Evolutionary conservation across 306 rosid species (phyloP).

Genomic region (Vigna radiata): DNA sequence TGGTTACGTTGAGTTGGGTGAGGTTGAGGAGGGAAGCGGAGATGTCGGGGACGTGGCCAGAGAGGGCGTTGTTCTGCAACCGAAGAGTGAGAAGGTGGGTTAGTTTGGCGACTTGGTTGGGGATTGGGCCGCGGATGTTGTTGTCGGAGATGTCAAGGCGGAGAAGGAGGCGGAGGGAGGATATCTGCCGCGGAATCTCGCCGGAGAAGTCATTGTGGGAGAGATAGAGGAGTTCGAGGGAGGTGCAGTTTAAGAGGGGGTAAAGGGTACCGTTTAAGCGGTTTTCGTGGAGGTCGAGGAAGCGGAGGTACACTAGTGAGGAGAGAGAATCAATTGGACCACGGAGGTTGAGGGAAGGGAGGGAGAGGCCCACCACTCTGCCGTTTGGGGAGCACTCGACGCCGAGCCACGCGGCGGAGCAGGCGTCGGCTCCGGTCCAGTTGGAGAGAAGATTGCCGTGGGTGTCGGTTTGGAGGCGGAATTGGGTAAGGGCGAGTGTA

Average conservation of each 20-base stretch:
- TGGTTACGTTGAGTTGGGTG: constrained; percentile 71
- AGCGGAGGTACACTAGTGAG: constrained; percentile 67
- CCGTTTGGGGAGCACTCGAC: constrained; percentile 71
- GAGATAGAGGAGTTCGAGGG: constrained; percentile 79
- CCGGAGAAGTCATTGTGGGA: constrained; percentile 87
- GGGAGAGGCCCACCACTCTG: constrained; percentile 64
- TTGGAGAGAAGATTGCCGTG: constrained; percentile 78
- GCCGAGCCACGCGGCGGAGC: constrained; percentile 73
- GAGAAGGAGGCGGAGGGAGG: constrained; percentile 60
- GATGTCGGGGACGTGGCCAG: constrained; percentile 77
- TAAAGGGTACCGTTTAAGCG: constrained; percentile 79
- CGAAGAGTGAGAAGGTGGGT: constrained; percentile 79
- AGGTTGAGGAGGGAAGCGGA: constrained; percentile 61
- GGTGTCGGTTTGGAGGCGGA: constrained; percentile 72
- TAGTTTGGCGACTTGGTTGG: constrained; percentile 48
- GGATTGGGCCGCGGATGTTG: constrained; percentile 78
- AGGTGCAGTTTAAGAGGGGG: constrained; percentile 70
- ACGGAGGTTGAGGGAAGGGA: constrained; percentile 82
- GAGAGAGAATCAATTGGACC: constrained; percentile 78
- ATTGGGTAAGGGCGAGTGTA: constrained; percentile 66
- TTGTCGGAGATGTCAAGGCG: constrained; percentile 88
- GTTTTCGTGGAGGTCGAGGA: constrained; percentile 85
- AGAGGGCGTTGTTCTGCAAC: constrained; percentile 74
- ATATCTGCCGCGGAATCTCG: constrained; percentile 62
- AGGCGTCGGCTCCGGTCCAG: constrained; percentile 79